Conservation (phyloP, 495 filamentous ascomycete genomes). For the Cladorrhinum samala region DNA sequence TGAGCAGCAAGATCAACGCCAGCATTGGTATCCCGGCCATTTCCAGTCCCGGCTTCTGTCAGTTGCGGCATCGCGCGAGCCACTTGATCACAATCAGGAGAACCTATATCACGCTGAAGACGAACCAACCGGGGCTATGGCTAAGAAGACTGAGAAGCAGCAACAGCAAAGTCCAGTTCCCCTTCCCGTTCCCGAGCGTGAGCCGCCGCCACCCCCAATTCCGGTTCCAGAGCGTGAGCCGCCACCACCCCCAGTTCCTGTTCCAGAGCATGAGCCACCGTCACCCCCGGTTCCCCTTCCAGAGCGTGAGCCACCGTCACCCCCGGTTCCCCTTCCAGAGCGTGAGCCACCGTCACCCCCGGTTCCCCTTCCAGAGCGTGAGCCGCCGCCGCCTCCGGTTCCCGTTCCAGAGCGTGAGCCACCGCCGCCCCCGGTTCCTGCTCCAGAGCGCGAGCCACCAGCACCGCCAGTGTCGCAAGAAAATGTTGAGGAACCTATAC, state of each 20-base stretch:
- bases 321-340: too few species aligned
- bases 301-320: too few species aligned
- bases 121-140: conserved; percentile 19
- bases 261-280: too few species aligned
- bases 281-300: too few species aligned
- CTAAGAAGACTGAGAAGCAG: conserved; percentile 31
- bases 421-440: too few species aligned
- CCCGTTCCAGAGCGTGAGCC: conserved; percentile 4
- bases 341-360: too few species aligned
- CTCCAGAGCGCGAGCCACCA: conserved; percentile 5
- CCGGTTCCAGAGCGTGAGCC: conserved; percentile 6
- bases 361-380: too few species aligned
- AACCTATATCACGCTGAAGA: conserved; percentile 10
- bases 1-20: conserved; percentile 12
- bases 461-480: background rate
- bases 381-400: too few species aligned
- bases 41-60: background rate
- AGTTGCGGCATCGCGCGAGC: conserved; percentile 4
- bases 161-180: conserved; percentile 17
- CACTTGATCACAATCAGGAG: background rate
- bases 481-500: background rate
- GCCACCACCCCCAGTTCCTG: too few species aligned
- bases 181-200: conserved; percentile 1
- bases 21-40: conserved; percentile 7
- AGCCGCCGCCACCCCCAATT: background rate